Evolutionary conservation across 306 rosid genomes (phyloP), one percentile per base, ranked within the genome.

Genomic region (Acmispon strigosus): DNA sequence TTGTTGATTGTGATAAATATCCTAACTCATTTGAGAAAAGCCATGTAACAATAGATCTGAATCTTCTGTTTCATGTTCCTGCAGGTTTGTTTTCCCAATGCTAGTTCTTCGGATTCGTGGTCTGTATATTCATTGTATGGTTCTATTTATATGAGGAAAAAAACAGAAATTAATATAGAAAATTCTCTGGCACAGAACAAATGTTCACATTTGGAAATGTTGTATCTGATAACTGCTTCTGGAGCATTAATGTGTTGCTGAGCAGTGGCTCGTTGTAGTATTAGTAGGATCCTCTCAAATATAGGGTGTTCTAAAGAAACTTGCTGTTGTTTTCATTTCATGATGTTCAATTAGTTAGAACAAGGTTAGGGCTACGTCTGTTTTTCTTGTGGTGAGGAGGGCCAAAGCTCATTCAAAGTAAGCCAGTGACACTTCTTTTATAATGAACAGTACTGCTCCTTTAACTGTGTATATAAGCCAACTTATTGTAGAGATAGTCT

Each of bases 31-130:
- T 65, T 74, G 73, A 71, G 74, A 59, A 70, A 62, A 66, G 55
- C 54, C 76, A 57, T 76, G 93, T 80, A 56, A 69, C 69, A 66
- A 66, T 78, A 71, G 56, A 80, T 81, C 96, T 90, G 90, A 90
- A 86, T 78, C 78, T 76, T 85, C 84, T 86, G 79, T 86, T 88
- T 90, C 84, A 48, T 86, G 83, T 84, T 77, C 84, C 79, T 90
- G 95, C 97, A 90, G 97, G 97, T 88, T 81, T 84, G 83, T 86
- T 77, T 67, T 70, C 80, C 67, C 86, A 86, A 84, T 73, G 88
- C 88, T 86, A 88, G 82, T 79, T 83, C 85, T 76, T 79, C 84
- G 85, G 92, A 83, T 73, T 66, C 81, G 80, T 77, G 87, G 61
- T 85, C 81, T 88, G 95, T 90, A 86, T 82, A 86, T 81, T 83